Conservation (phyloP, 305 asterid genomes). For the Caryopteris hybrid region DNA sequence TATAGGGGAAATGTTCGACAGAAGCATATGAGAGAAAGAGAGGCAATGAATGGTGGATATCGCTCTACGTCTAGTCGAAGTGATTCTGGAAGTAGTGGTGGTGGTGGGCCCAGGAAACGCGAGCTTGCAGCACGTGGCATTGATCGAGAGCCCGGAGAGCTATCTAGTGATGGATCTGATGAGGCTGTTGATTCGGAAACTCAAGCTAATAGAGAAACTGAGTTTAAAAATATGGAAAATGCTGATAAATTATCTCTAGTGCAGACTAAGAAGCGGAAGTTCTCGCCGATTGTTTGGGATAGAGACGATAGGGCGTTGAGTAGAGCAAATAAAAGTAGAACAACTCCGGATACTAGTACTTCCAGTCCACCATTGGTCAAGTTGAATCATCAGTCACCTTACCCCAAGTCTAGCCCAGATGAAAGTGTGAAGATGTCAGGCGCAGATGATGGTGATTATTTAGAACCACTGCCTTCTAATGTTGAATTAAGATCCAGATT, state of each 20-base stretch:
- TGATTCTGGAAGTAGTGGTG: constrained; percentile 46
- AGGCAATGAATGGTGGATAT: constrained; percentile 40
- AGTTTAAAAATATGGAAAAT: constrained; percentile 32
- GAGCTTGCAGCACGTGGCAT: constrained; percentile 25
- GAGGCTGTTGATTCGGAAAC: constrained; percentile 49
- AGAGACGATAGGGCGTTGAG: constrained; percentile 53
- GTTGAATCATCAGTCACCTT: constrained; percentile 25
- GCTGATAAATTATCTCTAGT: constrained; percentile 30
- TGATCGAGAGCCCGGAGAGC: constrained; percentile 89
- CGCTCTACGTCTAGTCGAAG: constrained; percentile 51
- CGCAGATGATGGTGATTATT: constrained; percentile 15
- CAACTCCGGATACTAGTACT: constrained; percentile 19
- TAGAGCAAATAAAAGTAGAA: constrained; percentile 31
- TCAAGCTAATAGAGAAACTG: constrained; percentile 27
- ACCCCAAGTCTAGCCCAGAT: constrained; percentile 22
- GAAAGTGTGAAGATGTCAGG: constrained; percentile 24
- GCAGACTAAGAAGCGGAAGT: constrained; percentile 60
- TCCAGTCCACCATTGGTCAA: constrained; percentile 24
- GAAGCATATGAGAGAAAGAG: constrained; percentile 58
- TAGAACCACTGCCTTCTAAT: constrained; percentile 32
- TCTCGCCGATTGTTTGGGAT: constrained; percentile 88
- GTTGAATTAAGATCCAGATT: constrained; percentile 23
- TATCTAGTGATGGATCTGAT: constrained; percentile 78
- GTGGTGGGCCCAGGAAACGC: constrained; percentile 32
- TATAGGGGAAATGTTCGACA: constrained; percentile 41